A percentile compares a stretch with the other conserved stretches of the same genome.
phyloP scores from a whole-genome alignment of 495 filamentous ascomycete genomes.

The Daldinia decipiens region DNA sequence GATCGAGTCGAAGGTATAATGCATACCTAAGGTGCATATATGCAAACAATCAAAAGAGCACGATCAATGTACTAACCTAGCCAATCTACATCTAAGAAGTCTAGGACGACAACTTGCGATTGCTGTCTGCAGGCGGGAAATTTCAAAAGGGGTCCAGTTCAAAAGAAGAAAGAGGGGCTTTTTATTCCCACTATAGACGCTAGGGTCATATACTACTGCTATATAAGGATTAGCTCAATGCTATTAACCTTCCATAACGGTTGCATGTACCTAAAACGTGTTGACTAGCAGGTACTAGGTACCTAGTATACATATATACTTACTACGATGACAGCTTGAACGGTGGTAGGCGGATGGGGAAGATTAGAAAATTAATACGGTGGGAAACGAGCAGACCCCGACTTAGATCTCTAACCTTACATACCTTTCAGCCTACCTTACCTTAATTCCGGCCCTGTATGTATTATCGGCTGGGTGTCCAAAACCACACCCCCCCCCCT shows the following conservation, averaged over 20 bases:
- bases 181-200: constrained; percentile 9
- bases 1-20: no score
- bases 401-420: constrained; percentile 36
- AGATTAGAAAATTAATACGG: constrained; percentile 31
- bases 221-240: constrained; percentile 18
- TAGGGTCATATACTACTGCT: constrained; percentile 26
- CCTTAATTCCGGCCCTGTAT: constrained; percentile 8
- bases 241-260: constrained; percentile 27
- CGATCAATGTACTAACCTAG: background rate
- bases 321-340: background rate
- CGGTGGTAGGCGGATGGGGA: background rate
- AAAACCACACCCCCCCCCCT: constrained; percentile 13
- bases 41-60: background rate
- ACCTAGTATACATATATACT: background rate
- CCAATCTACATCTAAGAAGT: background rate
- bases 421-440: constrained; percentile 7
- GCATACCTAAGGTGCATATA: background rate
- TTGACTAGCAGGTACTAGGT: background rate
- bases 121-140: constrained; percentile 11
- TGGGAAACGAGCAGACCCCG: constrained; percentile 21
- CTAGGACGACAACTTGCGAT: background rate
- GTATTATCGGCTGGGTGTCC: constrained; percentile 12
- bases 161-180: constrained; percentile 34
- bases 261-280: constrained; percentile 28
- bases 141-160: constrained; percentile 24